Evolutionary conservation across 306 rosid species (phyloP).

Genomic region (Mimosa bimucronata): DNA sequence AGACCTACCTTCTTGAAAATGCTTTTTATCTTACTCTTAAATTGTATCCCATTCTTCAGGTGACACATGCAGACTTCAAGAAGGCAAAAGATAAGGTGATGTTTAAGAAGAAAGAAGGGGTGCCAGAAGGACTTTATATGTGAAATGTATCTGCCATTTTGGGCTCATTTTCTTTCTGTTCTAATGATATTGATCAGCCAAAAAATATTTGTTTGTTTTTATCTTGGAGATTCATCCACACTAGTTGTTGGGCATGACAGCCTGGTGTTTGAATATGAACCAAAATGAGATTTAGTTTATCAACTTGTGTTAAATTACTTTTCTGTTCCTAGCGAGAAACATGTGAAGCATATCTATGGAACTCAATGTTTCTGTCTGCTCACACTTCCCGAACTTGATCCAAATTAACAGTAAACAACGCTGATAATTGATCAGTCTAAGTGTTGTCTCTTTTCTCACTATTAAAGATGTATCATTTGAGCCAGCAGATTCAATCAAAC

Average conservation of each 20-base stretch:
- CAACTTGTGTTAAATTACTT: not conserved
- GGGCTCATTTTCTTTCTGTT: not conserved
- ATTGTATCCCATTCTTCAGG: slow-evolving; percentile 57
- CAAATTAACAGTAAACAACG: no score
- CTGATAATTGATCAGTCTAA: not conserved
- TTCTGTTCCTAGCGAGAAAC: no score
- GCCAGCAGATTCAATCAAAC: not conserved
- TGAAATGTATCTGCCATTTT: slow-evolving; percentile 45
- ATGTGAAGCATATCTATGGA: no score
- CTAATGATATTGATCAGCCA: slow-evolving; percentile 13
- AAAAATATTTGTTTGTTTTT: slow-evolving; percentile 18
- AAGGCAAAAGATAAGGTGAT: slow-evolving; percentile 99
- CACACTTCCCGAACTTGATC: no score
- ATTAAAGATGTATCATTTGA: not conserved
- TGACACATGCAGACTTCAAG: slow-evolving; percentile 85
- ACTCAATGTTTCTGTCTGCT: no score
- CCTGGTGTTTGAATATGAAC: slow-evolving; percentile 26
- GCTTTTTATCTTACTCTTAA: not conserved
- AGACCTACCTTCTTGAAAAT: not conserved
- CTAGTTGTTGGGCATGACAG: slow-evolving; percentile 5
- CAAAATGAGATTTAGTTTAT: not conserved
- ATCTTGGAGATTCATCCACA: slow-evolving; percentile 8
- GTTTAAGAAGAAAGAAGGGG: slow-evolving; percentile 99
- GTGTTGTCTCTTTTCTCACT: not conserved
- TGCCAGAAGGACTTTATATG: slow-evolving; percentile 97